These are phyloP conservation scores for Pseudocercospora fijiensis DNA, from an alignment of 2,329 filamentous ascomycete genomes.

Conservation along the genomic window DNA sequence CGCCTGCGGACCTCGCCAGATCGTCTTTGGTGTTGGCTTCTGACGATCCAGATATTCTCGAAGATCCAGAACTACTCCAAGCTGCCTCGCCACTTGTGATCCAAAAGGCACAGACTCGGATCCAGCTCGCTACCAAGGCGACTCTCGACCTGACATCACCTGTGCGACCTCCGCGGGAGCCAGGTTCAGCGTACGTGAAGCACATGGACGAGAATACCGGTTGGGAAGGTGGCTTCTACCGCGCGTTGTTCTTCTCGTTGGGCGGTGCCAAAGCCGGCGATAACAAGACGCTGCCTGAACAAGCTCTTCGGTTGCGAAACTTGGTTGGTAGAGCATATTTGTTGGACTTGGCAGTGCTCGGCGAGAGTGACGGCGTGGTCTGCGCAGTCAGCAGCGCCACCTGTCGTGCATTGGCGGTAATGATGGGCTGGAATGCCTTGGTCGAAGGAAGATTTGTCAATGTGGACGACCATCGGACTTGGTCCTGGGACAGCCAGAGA, in stretches of 20 bases:
- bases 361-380: conserved; percentile 67
- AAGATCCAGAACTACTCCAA: conserved; percentile 61
- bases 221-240: conserved; percentile 87
- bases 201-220: conserved; percentile 75
- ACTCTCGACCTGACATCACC: conserved; percentile 44
- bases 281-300: conserved; percentile 32
- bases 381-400: conserved; percentile 69
- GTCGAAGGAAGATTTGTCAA: conserved; percentile 67
- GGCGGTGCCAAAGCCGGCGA: conserved; percentile 43
- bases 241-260: conserved; percentile 76
- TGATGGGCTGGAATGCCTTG: conserved; percentile 80
- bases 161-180: conserved; percentile 34
- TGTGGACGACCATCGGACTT: conserved; percentile 62
- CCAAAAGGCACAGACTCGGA: conserved; percentile 68
- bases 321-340: conserved; percentile 78
- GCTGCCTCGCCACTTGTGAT: conserved; percentile 35
- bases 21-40: conserved; percentile 65
- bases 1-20: conserved; percentile 57
- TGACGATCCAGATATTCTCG: conserved; percentile 76
- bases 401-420: conserved; percentile 75
- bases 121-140: conserved; percentile 68
- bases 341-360: conserved; percentile 74
- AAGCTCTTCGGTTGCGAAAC: conserved; percentile 66
- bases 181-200: conserved; percentile 57
- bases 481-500: conserved; percentile 36